Evolutionary conservation across 1,139 yeast genomes (phyloP), one percentile per base, ranked within the genome.

Genomic region (Suhomyces yuchorum): DNA sequence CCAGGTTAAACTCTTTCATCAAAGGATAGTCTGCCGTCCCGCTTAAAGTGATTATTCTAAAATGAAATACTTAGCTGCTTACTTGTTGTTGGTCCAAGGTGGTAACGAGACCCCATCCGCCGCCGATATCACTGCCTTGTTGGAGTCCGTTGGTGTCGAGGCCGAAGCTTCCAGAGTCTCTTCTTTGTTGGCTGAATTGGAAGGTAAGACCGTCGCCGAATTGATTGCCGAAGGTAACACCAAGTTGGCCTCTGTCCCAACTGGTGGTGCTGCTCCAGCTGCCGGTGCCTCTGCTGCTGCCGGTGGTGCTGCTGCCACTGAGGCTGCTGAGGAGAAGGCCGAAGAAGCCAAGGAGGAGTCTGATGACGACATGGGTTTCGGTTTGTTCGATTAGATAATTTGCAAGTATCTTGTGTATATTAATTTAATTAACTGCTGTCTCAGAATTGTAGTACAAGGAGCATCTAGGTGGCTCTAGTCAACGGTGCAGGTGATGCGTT

Each of bases 11-110:
- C 43, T 44, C 44, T 40, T 41, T 37, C 8, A 60, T 59, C 69
- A 78, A 78, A 73, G 84, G 77, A 79, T 79, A 78, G 83, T 80
- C 84, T 73, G 84, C 84, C 66, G 54, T 54, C 53, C 63, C 67
- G 83, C 84, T 79, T 79, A 79, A 79, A 62, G 73, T 73, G 83
- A 79, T 78, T 79, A 78, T 78, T 77, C 80, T 77, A 65, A 70
- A 78, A 82, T 87, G 95, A 87, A 85, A 83, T 87, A 87, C 82
- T 81, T 87, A 78, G 93, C 95, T 78, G 92, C 95, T 77, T 87
- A 87, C 82, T 82, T 87, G 75, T 82, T 86, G 76, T 84, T 87
- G 75, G 87, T 82, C 76, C 87, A 87, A 74, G 88, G 92, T 73
- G 93, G 93, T 73, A 85, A 84, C 81, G 71, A 86, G 64, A 61